These are phyloP conservation scores for Venturia nashicola DNA, from an alignment of 2,329 filamentous ascomycete species.

Conservation along the genomic window DNA sequence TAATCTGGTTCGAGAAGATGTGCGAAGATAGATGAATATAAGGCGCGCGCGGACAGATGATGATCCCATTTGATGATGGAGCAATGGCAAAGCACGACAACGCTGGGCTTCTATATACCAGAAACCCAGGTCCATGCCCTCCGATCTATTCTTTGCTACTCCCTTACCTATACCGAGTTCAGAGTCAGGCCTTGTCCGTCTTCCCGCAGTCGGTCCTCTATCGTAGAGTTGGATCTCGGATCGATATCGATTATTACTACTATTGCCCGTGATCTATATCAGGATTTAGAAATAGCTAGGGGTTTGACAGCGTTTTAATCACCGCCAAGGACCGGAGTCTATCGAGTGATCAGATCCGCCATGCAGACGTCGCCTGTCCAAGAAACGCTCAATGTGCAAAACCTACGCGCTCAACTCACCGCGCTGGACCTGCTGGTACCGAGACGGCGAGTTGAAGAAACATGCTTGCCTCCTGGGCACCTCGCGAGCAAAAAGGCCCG, in stretches of 20 bases:
- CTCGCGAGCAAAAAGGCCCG: not conserved
- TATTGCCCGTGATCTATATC: not conserved
- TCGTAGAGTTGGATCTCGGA: not conserved
- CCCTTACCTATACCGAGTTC: too few species aligned
- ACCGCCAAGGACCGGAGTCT: not conserved
- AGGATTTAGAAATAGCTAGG: not conserved
- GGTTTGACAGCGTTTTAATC: not conserved
- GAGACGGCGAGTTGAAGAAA: not conserved
- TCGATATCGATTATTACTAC: not conserved
- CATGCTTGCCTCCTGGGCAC: not conserved
- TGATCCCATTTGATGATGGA: too few species aligned
- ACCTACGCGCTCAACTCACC: not conserved
- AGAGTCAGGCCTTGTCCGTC: not conserved
- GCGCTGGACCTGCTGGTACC: not conserved
- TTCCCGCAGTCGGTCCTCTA: not conserved
- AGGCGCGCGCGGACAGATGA: not conserved
- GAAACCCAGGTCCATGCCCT: not conserved
- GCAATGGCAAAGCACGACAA: not conserved
- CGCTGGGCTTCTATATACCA: not conserved
- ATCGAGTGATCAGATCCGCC: not conserved
- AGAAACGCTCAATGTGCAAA: not conserved
- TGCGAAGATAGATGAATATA: not conserved
- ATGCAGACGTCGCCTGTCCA: not conserved
- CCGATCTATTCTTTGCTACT: not conserved
- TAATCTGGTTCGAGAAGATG: not conserved